Conservation (phyloP, 139 green algal species). For the Trebouxia sp. region DNA sequence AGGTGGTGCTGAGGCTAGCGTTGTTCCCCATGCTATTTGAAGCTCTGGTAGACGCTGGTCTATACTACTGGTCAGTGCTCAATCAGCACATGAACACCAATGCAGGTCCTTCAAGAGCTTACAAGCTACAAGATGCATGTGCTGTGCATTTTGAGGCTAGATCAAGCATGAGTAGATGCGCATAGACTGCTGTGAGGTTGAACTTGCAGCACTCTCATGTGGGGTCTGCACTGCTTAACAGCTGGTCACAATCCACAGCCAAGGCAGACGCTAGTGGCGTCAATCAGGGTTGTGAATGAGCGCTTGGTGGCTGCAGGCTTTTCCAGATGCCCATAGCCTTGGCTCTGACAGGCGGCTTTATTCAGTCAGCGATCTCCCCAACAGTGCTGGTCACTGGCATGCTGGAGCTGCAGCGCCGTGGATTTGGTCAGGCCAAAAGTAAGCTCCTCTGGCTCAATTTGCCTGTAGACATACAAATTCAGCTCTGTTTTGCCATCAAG, state of each 20-base stretch:
- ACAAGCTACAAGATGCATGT: neutral
- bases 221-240: no score
- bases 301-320: neutral
- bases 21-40: slow-evolving; percentile 32
- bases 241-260: no score
- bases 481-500: neutral
- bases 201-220: no score
- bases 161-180: no score
- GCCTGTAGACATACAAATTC: neutral
- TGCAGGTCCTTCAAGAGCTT: neutral
- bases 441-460: neutral
- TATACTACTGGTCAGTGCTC: slow-evolving; percentile 19
- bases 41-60: neutral
- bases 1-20: slow-evolving; percentile 18
- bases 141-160: no score
- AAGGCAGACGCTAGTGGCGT: no score
- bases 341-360: slow-evolving; percentile 47
- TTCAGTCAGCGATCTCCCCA: slow-evolving; percentile 48
- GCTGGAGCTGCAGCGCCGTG: slow-evolving; percentile 44
- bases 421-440: slow-evolving; percentile 40
- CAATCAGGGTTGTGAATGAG: no score
- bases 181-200: no score
- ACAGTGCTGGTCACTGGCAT: slow-evolving; percentile 53
- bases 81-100: neutral
- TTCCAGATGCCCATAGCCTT: slow-evolving; percentile 45